Conservation (phyloP, 176 grass and related monocot species). For the Thinopyrum elongatum region DNA sequence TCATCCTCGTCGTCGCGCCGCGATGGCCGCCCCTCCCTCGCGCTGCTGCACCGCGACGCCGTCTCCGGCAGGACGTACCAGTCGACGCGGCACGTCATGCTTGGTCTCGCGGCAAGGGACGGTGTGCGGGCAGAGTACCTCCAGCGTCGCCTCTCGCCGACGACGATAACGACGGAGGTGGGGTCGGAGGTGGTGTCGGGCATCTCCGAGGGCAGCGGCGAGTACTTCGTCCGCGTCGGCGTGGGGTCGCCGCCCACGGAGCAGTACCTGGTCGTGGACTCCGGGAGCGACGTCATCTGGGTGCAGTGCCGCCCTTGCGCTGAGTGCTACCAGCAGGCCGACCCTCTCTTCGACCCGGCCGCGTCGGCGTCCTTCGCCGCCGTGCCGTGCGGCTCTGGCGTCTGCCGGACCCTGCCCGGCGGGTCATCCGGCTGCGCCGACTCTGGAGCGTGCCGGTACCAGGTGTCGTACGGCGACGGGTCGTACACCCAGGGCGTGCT, state of each 20-base stretch:
- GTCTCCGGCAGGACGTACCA: slow-evolving; percentile 44
- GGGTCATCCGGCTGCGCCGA: slow-evolving; percentile 27
- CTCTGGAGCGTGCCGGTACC: slow-evolving; percentile 44
- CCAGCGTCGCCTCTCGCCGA: slow-evolving; percentile 21
- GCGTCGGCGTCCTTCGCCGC: slow-evolving; percentile 62
- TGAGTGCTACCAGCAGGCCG: slow-evolving; percentile 74
- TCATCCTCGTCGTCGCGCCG: not conserved
- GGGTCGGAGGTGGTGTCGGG: slow-evolving; percentile 81
- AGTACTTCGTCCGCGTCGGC: slow-evolving; percentile 89
- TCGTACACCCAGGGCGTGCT: slow-evolving; percentile 75
- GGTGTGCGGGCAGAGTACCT: slow-evolving; percentile 35
- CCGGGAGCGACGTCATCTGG: slow-evolving; percentile 97
- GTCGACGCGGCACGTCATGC: slow-evolving; percentile 23
- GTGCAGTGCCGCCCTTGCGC: slow-evolving; percentile 77
- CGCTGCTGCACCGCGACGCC: slow-evolving; percentile 57
- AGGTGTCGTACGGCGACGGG: slow-evolving; percentile 76
- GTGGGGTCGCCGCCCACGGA: slow-evolving; percentile 63
- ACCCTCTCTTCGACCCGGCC: slow-evolving; percentile 88
- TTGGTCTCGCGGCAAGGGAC: slow-evolving; percentile 38
- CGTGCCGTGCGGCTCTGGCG: slow-evolving; percentile 49
- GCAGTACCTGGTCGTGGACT: slow-evolving; percentile 90
- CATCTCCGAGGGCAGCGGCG: slow-evolving; percentile 72
- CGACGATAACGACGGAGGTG: slow-evolving; percentile 19
- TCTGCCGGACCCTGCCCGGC: slow-evolving; percentile 47
- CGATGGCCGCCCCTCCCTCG: slow-evolving; percentile 31